Evolutionary conservation across 495 filamentous ascomycete species (phyloP).

Genomic region (Rhizodiscina lignyota): DNA sequence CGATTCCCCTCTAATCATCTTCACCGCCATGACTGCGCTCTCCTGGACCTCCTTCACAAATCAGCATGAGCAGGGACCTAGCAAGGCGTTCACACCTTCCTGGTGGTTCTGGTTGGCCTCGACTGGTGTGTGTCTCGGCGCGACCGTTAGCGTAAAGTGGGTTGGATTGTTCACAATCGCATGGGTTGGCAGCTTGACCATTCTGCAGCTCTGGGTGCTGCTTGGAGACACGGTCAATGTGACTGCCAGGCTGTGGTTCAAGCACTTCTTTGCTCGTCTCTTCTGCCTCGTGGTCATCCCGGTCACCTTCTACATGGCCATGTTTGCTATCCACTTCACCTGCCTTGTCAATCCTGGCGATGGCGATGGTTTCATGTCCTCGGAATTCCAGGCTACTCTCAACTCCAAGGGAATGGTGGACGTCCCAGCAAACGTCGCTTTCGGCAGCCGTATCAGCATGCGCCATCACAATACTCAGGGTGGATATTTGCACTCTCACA

Average conservation of each 20-base stretch:
- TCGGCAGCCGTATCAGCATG: constrained; percentile 70
- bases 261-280: constrained; percentile 80
- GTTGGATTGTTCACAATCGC: constrained; percentile 97
- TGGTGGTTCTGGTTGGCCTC: constrained; percentile 98
- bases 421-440: constrained; percentile 78
- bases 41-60: constrained; percentile 90
- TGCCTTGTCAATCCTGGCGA: constrained; percentile 90
- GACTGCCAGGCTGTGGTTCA: constrained; percentile 75
- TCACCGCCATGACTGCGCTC: constrained; percentile 81
- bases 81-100: constrained; percentile 63
- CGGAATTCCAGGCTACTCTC: constrained; percentile 93
- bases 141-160: constrained; percentile 95
- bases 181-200: constrained; percentile 86
- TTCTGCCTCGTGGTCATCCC: constrained; percentile 92
- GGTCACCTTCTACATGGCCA: constrained; percentile 74
- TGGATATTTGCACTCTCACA: constrained; percentile 92
- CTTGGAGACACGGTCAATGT: constrained; percentile 78
- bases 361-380: constrained; percentile 98
- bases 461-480: constrained; percentile 95
- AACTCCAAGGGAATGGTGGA: constrained; percentile 94
- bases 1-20: constrained; percentile 86
- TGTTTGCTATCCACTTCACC: constrained; percentile 92
- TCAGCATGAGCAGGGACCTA: constrained; percentile 84
- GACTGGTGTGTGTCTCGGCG: constrained; percentile 75
- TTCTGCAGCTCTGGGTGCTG: constrained; percentile 85